Base-by-base conservation (phyloP, 2,329 filamentous ascomycete species). In the Fusarium sp. region DNA sequence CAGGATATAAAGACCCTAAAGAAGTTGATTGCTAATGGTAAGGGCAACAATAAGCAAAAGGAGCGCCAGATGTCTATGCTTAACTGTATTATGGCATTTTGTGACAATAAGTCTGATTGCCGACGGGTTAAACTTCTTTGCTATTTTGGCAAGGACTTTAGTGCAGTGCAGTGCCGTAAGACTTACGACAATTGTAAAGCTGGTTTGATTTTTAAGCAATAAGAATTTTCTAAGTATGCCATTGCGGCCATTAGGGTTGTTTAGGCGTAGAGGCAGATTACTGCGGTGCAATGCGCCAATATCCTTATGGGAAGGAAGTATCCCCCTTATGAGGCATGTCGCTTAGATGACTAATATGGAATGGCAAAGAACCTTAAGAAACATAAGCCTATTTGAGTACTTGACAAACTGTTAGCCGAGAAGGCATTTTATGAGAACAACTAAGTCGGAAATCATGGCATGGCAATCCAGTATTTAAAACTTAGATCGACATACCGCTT, bases 131-230 rank as follows among this genome's bases (percentile, higher is more conserved):
- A 96, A 75, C 89, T 99, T 13, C 85, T 99, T 32, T 85, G 86
- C n/a, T 99, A 99, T 76, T 99, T 99, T 79, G 93, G 90, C 54
- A 95, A 99, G 75, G 81, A 82, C 1, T 99, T 98, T 73, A 79
- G 85, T 47, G 81, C 82, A 35, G 83, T 86, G 11, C 83, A 91
- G 47, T 99, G 95, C 76, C 81, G 87, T 44, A 82, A 85, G 46
- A 85, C 83, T 1, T 99, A 96, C 76, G 96, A 99, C 79, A 98
- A 97, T 73, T 99, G 95, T 81, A 87, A 84, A 64, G 91, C 88
- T 3, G 87, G 86, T 22, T 81, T 85, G 41, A 83, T 83, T 4
- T 95, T 92, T 70, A 88, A 93, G 68, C 81, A 84, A 47, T 83
- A 87, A 55, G 93, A 98, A 76, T 90, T 94, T 68, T 93, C 91